Conservation (phyloP, 2,329 filamentous ascomycete species). For the Leptographium flavum region DNA sequence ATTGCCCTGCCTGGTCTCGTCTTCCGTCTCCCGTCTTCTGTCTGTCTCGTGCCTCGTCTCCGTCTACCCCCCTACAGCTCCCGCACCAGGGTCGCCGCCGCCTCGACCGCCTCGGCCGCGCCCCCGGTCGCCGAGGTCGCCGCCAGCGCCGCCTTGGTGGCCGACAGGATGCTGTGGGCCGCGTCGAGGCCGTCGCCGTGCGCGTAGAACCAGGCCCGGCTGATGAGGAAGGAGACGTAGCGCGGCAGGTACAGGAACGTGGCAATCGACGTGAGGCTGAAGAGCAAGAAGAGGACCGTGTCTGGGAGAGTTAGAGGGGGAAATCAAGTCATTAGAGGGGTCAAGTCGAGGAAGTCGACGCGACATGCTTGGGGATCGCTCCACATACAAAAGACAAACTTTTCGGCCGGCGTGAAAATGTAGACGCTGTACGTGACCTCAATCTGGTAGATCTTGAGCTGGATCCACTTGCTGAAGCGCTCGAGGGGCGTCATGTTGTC, state of each 20-base stretch:
- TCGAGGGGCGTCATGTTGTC: slow-evolving; percentile 32
- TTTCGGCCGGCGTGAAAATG: slow-evolving; percentile 93
- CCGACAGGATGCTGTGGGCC: slow-evolving; percentile 12
- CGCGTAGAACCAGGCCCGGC: slow-evolving; percentile 89
- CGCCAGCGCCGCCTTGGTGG: slow-evolving; percentile 32
- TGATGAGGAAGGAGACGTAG: slow-evolving; percentile 69
- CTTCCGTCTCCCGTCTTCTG: background rate
- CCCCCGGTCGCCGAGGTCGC: slow-evolving; percentile 23
- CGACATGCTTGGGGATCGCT: background rate
- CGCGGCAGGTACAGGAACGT: slow-evolving; percentile 86
- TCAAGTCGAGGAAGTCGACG: background rate
- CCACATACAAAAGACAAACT: slow-evolving; percentile 85
- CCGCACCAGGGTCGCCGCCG: slow-evolving; percentile 16
- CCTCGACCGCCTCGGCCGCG: slow-evolving; percentile 16
- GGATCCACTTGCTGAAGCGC: slow-evolving; percentile 66
- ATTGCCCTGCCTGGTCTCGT: background rate
- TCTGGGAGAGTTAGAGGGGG: slow-evolving; percentile 39
- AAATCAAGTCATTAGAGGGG: background rate
- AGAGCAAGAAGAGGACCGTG: slow-evolving; percentile 79
- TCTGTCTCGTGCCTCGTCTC: background rate
- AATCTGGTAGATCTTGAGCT: slow-evolving; percentile 94
- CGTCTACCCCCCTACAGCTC: slow-evolving; percentile 20
- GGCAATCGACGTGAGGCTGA: slow-evolving; percentile 75
- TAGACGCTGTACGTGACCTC: slow-evolving; percentile 95
- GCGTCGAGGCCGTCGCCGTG: slow-evolving; percentile 52